phyloP scores from a whole-genome alignment of 495 filamentous ascomycete species.

The Talaromyces trachyspermus region DNA sequence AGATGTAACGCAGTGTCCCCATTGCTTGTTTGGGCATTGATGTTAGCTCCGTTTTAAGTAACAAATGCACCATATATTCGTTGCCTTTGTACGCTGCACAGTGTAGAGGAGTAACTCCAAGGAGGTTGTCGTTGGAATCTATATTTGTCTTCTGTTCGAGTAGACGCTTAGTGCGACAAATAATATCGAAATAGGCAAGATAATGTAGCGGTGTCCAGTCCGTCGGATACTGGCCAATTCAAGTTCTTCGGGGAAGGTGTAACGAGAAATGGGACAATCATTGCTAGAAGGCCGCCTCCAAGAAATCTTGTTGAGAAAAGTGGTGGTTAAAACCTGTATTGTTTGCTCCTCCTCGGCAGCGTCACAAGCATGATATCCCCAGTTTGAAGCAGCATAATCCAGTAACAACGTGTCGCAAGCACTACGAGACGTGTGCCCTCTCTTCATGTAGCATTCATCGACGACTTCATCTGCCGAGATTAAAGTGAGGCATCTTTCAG shows the following conservation, averaged over 20 bases:
- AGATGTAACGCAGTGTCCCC: slow-evolving; percentile 26
- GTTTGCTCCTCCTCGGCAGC: slow-evolving; percentile 25
- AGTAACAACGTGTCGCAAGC: slow-evolving; percentile 8
- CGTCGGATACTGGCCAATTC: slow-evolving; percentile 18
- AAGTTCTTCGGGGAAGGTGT: slow-evolving; percentile 14
- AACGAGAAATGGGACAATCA: slow-evolving; percentile 6
- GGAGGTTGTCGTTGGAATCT: slow-evolving; percentile 17
- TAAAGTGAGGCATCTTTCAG: slow-evolving; percentile 20
- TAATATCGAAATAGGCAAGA: slow-evolving; percentile 23
- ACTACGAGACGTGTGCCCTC: slow-evolving; percentile 6
- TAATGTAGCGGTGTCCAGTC: slow-evolving; percentile 28
- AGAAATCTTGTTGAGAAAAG: slow-evolving; percentile 30
- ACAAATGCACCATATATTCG: slow-evolving; percentile 30
- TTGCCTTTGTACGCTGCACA: slow-evolving; percentile 31
- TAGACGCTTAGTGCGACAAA: slow-evolving; percentile 18
- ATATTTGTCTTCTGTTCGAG: slow-evolving; percentile 21
- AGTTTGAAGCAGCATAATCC: slow-evolving; percentile 23
- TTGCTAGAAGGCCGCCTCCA: slow-evolving; percentile 24
- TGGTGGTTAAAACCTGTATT: slow-evolving; percentile 21
- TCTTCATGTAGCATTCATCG: slow-evolving; percentile 26
- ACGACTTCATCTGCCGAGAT: slow-evolving; percentile 27
- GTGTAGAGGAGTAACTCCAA: slow-evolving; percentile 22
- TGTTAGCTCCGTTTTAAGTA: slow-evolving; percentile 24
- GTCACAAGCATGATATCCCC: slow-evolving; percentile 25
- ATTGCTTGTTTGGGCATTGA: slow-evolving; percentile 14